phyloP scores from a whole-genome alignment of 495 filamentous ascomycete genomes.

The Lineolata rhizophorae region DNA sequence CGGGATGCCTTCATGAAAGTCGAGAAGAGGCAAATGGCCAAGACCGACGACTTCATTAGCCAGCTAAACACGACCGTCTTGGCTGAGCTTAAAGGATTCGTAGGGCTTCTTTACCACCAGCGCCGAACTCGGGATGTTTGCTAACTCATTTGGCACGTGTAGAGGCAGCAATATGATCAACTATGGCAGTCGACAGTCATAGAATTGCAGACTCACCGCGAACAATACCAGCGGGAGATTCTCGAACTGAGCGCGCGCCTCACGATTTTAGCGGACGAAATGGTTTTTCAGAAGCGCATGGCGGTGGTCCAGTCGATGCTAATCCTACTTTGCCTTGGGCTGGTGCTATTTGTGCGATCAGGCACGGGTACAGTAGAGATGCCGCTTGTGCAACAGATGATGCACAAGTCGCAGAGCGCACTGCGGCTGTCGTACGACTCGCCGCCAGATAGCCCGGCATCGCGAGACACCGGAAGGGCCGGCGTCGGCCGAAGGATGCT shows the following conservation, averaged over 20 bases:
- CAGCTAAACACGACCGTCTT: slow-evolving; percentile 70
- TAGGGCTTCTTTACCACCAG: no score
- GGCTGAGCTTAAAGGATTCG: slow-evolving; percentile 45
- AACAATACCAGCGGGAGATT: slow-evolving; percentile 60
- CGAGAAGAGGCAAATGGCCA: slow-evolving; percentile 67
- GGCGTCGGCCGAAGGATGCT: background rate
- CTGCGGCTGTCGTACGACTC: background rate
- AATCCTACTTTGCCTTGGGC: slow-evolving; percentile 64
- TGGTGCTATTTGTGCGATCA: slow-evolving; percentile 56
- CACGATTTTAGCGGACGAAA: slow-evolving; percentile 72
- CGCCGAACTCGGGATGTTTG: no score
- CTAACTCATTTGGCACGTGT: no score
- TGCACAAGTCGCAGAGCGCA: background rate
- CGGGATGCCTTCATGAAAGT: slow-evolving; percentile 81
- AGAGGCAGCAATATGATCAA: slow-evolving; percentile 76
- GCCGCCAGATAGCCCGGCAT: background rate
- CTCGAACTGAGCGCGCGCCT: slow-evolving; percentile 62
- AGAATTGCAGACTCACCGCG: slow-evolving; percentile 68
- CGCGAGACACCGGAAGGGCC: no score
- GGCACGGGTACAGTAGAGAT: slow-evolving; percentile 3
- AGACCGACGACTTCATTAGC: slow-evolving; percentile 63
- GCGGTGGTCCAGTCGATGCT: slow-evolving; percentile 72
- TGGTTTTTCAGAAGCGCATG: slow-evolving; percentile 91
- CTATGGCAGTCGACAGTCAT: slow-evolving; percentile 89
- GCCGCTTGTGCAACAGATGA: background rate